phyloP scores from a whole-genome alignment of 2,329 filamentous ascomycete genomes.

The Emergomyces orientalis region DNA sequence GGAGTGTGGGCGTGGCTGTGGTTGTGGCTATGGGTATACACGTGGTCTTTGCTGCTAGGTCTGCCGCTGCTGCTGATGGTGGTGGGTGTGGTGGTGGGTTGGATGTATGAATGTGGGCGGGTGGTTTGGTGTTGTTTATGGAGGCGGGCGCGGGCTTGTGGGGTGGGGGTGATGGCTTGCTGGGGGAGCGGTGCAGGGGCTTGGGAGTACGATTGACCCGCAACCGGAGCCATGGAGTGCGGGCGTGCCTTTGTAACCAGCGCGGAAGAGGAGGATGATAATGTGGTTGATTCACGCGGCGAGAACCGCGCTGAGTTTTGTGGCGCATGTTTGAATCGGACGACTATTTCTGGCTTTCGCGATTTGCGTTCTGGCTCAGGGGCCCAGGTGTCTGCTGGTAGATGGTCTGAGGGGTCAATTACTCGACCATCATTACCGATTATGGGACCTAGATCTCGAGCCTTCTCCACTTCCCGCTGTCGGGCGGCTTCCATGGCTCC shows the following conservation, averaged over 20 bases:
- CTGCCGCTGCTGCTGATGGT: conserved; percentile 3
- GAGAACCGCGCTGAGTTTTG: conserved; percentile 12
- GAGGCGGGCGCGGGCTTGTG: conserved; percentile 14
- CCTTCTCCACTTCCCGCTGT: conserved; percentile 29
- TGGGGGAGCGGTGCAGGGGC: conserved; percentile 19
- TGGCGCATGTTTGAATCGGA: conserved; percentile 37
- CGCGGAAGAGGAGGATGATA: not conserved
- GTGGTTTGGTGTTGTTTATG: conserved; percentile 11
- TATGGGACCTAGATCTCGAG: conserved; percentile 46
- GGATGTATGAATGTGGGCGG: conserved; percentile 14
- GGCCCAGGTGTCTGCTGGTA: conserved; percentile 57
- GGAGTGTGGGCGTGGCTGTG: conserved; percentile 12
- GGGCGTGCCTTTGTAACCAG: conserved; percentile 16
- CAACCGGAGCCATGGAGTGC: conserved; percentile 21
- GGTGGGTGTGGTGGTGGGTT: conserved; percentile 9
- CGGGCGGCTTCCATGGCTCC: conserved; percentile 32
- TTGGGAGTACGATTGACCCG: conserved; percentile 13
- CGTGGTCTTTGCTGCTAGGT: not conserved
- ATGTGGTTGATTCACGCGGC: conserved; percentile 13
- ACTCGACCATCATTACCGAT: conserved; percentile 55
- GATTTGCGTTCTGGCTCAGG: conserved; percentile 54
- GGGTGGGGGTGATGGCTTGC: conserved; percentile 22
- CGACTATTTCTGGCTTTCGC: conserved; percentile 40
- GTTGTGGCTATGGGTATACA: not conserved
- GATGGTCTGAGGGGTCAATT: conserved; percentile 57